Base-by-base conservation (phyloP, 1,284 basidiomycete species). In the Ustilago curta region DNA sequence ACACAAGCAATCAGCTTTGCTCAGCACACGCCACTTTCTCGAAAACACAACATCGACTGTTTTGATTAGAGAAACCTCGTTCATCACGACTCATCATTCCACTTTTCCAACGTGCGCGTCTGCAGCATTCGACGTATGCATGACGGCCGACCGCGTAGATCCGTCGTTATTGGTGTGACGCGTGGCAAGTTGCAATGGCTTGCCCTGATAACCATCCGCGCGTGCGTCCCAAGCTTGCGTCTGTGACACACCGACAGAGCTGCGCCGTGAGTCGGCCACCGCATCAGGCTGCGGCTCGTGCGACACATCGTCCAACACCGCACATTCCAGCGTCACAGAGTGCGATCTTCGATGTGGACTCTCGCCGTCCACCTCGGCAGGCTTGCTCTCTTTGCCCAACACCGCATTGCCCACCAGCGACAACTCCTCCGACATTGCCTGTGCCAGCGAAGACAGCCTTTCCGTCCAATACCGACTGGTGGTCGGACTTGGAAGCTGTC, bases 381-480 rank as follows among this genome's bases (percentile, higher is more conserved):
- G 43, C 25, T 40, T 11, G 37, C 42, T 59, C 11, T 65, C 57
- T 25, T 60, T 47, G 0, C 62, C 63, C 14, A 66, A 39, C 51
- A 66, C 59, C 4, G 69, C 70, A 44, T 52, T 53, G 31, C 65
- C 57, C 7, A 64, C 64, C 4, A 62, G 25, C 11, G 65, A 44
- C 12, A 68, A 14, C 40, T 76, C 74, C 29, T 62, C 74, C 7
- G 59, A 52, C 65, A 76, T 59, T 8, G 62, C 66, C n/a, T 72
- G 65, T 2, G 74, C 74, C 21, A 76, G 37, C 21, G 65, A 61
- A 4, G 56, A 51, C 25, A 76, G 49, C 16, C 69, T 52, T 27
- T 76, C 69, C n/a, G 50, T 63, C 74, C 74, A 72, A 43, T 76
- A 76, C 7, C 57, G 56, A 12, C 68, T 54, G 1, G 69, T 58